Evolutionary conservation across 768 basidiomycete genomes (phyloP), one percentile per base, ranked within the genome.

Genomic region (Boletus edulis): DNA sequence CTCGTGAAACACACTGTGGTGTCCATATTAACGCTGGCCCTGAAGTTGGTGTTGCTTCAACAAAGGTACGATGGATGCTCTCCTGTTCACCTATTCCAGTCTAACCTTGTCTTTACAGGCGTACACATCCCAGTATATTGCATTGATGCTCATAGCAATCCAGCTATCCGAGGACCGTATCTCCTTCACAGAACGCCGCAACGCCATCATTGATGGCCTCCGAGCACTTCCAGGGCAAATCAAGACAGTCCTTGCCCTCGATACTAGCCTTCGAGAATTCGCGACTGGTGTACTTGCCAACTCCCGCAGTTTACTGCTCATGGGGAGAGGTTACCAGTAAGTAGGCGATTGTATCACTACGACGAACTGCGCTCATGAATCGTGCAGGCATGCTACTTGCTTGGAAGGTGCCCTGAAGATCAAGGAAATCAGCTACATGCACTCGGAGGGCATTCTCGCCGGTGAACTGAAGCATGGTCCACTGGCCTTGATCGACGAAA

Each of bases 391-490:
- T 62, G 97, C 97, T 8, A 99, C 97, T 8, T 98, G 96, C 73
- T 80, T 99, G 45, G 97, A 99, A 72, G 97, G 95, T 53, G 97
- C 97, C 8, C 76, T 99, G 65, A 99, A 99, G 81, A 98, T 99
- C 78, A 99, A 99, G 78, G 97, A 98, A 79, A 95, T 98, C 72
- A 91, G 90, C 52, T 98, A 98, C 76, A 73, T 76, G 69, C 72
- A 71, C 48, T 67, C 67, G 15, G 64, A 68, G 79, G 89, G 90
- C 69, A 98, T 98, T 71, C 85, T 99, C 53, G 97, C 97, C 22
- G 97, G 97, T 62, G 97, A 99, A 77, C 79, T 99, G 61, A 99
- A 99, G 79, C 97, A 99, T 70, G 97, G 97, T 43, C 97, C 97
- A 52, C 85, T 99, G 52, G 97, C 97, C 51, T 77, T 99, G 62